Base-by-base conservation (phyloP, 129 eudicot species). In the Arctium minus region DNA sequence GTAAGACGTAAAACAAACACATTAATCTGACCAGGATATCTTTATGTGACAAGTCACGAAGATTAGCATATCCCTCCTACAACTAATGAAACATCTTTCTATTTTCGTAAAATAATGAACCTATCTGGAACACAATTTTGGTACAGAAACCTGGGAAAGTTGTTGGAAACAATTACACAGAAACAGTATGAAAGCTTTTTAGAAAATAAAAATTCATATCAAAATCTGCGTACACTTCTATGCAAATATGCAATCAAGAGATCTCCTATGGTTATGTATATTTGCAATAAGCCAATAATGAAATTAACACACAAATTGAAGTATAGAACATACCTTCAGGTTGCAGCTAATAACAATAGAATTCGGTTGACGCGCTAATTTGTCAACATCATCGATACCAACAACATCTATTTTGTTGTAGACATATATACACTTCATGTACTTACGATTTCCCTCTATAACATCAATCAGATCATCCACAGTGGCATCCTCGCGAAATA, bases 391-490 rank as follows among this genome's bases (percentile, higher is more conserved):
- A 89, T 96, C 99, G 64, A 93, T 96, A 89, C 99, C 99, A 74
- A 93, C 87, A 84, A 96, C 99, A 88, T 96, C 99, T 82, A 96
- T 96, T 88, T 96, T 96, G 96, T 96, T 96, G 92, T 96, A 96
- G 82, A 96, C 99, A 76, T 96, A 96, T 36, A 96, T 85, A 84
- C 99, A 96, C 81, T 92, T 93, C 89, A 96, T 96, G 90, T 96
- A 96, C 88, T 96, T 96, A 78, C 99, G 97, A 69, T 96, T 96
- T 53, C 99, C 99, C 89, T 96, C 99, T 70, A 96, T 96, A 72
- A 96, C 99, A 87, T 96, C 99, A 13, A 96, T 96, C 68, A 96
- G 89, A 87, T 96, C 99, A 89, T 96, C 99, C 82, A 96, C 99
- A 77, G 98, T 92, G 31, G 99, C 98, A 93, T 96, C 99, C 85